phyloP scores from a whole-genome alignment of 2,329 filamentous ascomycete genomes.

The Talaromyces islandicus region DNA sequence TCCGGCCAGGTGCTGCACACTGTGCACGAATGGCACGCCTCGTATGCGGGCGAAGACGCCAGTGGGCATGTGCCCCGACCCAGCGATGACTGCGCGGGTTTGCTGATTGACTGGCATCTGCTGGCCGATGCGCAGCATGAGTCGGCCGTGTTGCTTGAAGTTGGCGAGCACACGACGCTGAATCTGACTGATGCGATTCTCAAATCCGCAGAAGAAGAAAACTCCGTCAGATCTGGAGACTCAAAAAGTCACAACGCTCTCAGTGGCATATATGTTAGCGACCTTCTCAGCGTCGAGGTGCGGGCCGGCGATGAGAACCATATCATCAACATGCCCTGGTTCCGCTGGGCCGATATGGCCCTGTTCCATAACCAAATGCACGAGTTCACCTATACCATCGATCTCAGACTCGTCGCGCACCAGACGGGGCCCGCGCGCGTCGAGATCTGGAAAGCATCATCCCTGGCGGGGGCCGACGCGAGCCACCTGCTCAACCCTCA shows the following conservation, averaged over 20 bases:
- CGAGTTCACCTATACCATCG: neutral
- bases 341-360: slow-evolving; percentile 1
- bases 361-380: slow-evolving; percentile 9
- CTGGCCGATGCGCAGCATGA: neutral
- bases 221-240: neutral
- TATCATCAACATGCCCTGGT: slow-evolving; percentile 10
- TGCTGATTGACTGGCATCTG: slow-evolving; percentile 3
- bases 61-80: neutral
- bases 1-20: slow-evolving; percentile 1
- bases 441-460: slow-evolving; percentile 9
- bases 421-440: neutral
- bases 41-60: neutral
- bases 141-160: neutral
- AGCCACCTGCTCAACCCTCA: neutral
- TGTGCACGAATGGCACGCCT: slow-evolving; percentile 1
- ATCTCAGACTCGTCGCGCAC: neutral
- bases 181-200: slow-evolving; percentile 4
- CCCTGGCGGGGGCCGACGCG: neutral
- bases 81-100: neutral
- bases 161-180: neutral
- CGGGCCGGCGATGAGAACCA: slow-evolving; percentile 1
- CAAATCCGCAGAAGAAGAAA: neutral
- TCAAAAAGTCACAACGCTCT: neutral
- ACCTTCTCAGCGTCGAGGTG: neutral
- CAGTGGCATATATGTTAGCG: neutral